Conservation (phyloP, 2,329 filamentous ascomycete species). For the Alternaria novae-zelandiae region DNA sequence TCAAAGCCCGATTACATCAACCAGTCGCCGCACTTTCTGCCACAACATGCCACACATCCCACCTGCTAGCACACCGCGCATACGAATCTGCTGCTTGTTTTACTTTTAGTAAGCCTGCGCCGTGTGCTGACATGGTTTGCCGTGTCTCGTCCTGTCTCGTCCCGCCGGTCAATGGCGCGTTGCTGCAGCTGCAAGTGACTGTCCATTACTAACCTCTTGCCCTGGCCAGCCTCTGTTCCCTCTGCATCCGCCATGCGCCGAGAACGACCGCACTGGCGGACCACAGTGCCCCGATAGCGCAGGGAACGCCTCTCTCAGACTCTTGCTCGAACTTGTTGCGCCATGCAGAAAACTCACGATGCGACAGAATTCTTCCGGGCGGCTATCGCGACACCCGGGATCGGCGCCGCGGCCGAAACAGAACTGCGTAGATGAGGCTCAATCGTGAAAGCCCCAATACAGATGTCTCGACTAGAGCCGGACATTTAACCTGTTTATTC, state of each 20-base stretch:
- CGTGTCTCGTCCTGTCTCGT: not conserved
- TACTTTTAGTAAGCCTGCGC: slow-evolving; percentile 7
- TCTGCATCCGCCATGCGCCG: slow-evolving; percentile 11
- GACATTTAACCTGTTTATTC: slow-evolving; percentile 26
- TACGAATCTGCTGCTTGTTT: not conserved
- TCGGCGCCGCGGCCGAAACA: slow-evolving; percentile 37
- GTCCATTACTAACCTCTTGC: slow-evolving; percentile 16
- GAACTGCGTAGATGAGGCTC: slow-evolving; percentile 24
- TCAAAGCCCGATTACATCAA: slow-evolving; percentile 21
- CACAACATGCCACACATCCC: not conserved
- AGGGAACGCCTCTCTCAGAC: not conserved
- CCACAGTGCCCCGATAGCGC: slow-evolving; percentile 9
- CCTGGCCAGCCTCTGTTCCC: not conserved
- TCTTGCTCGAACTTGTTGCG: slow-evolving; percentile 4
- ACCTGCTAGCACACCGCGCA: no score
- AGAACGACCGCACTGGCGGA: slow-evolving; percentile 6
- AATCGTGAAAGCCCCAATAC: slow-evolving; percentile 11
- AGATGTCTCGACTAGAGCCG: slow-evolving; percentile 16
- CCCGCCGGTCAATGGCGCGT: not conserved
- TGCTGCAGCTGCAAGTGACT: slow-evolving; percentile 7
- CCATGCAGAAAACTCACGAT: not conserved
- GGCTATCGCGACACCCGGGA: slow-evolving; percentile 21
- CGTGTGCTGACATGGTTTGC: slow-evolving; percentile 2
- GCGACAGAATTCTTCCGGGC: slow-evolving; percentile 31
- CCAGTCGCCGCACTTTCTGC: slow-evolving; percentile 12